A percentile compares a stretch with the other conserved stretches of the same genome.
Conservation (phyloP, 345 rosid species). For the Salix brachista region DNA sequence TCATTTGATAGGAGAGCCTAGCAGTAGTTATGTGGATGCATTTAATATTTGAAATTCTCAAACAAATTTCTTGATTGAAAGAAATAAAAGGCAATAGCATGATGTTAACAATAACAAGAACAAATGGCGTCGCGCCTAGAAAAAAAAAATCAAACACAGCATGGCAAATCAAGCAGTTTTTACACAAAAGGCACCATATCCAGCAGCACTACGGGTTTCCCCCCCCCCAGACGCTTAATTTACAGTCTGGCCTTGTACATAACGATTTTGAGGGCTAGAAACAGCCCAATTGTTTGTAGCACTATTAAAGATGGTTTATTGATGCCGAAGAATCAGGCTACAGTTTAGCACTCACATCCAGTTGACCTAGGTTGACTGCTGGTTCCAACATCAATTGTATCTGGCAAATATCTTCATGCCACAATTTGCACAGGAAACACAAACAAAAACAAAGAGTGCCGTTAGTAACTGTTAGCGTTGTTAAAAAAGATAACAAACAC, state of each 20-base stretch:
- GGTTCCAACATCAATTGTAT: constrained; percentile 64
- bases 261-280: constrained; percentile 12
- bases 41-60: background rate
- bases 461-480: constrained; percentile 9
- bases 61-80: background rate
- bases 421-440: constrained; percentile 5
- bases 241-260: constrained; percentile 33
- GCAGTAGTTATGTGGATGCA: background rate
- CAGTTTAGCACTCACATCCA: constrained; percentile 51
- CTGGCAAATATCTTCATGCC: constrained; percentile 58
- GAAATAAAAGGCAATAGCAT: background rate
- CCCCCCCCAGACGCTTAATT: constrained; percentile 28
- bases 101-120: background rate
- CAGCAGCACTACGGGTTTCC: constrained; percentile 13
- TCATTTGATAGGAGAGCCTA: too few species aligned
- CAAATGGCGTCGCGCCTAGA: background rate
- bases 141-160: constrained; percentile 17
- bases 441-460: background rate
- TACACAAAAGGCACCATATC: constrained; percentile 7
- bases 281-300: constrained; percentile 17
- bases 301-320: constrained; percentile 9
- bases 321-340: constrained; percentile 16
- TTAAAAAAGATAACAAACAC: background rate
- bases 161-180: constrained; percentile 11
- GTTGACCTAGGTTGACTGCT: constrained; percentile 53